Evolutionary conservation across 805 yeast genomes (phyloP), one percentile per base, ranked within the genome.

Genomic region (Diddensiella transvaalensis): DNA sequence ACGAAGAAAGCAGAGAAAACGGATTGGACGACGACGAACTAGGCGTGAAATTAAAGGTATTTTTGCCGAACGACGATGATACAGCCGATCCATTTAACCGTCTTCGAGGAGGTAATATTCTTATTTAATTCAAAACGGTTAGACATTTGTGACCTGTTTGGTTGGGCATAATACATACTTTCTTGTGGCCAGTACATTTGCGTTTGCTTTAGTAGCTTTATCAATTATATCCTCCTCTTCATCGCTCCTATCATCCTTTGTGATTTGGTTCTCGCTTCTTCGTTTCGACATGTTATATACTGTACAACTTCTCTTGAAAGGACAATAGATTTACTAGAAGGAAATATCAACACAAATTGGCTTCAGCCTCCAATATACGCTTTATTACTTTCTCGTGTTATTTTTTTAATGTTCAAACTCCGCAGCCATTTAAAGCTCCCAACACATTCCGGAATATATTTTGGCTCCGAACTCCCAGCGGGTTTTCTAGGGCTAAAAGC

Each of bases 151-250:
- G n/a, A n/a, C n/a, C n/a, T n/a, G n/a, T n/a, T n/a, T n/a, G n/a
- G n/a, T n/a, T n/a, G n/a, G n/a, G n/a, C n/a, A 26, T 18, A 38
- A 5, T 17, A 48, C 55, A n/a, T 42, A 48, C 69, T 80, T 84
- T 59, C 96, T 73, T 48, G 69, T 74, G 22, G 88, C 78, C 76
- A 88, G 65, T 3, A 79, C 81, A 3, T 74, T 80, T 2, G 77
- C 71, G 1, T 85, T 73, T 0, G 95, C 93, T 41, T 53, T 61
- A n/a, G 58, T 56, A 40, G 49, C 52, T 3, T 66, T 57, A n/a
- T 56, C 71, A 5, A 67, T 72, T 3, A 71, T 77, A 15, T 71
- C 75, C 33, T 72, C 69, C 32, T 67, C 70, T 4, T 57, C 64
- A 3, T 63, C 66, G 36, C 58, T 61, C 3, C 60, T 60, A 23